phyloP scores from a whole-genome alignment of 768 basidiomycete genomes.

The Trametes coccinea region DNA sequence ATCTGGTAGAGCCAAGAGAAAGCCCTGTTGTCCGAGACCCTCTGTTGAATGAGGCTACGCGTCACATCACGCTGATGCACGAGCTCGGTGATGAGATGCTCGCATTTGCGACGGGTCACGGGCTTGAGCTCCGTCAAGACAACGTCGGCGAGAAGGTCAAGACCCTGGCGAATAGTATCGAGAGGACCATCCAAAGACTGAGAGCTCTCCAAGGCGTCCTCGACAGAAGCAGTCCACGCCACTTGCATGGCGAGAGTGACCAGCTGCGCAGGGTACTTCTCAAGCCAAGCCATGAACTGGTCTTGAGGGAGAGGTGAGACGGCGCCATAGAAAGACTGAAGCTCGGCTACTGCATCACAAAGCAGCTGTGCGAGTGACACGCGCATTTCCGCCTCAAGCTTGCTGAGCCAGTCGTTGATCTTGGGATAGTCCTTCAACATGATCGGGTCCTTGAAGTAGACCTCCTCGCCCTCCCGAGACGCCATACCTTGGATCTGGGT shows the following conservation, averaged over 20 bases:
- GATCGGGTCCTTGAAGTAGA: constrained; percentile 80
- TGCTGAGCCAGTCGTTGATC: constrained; percentile 98
- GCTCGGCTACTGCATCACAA: constrained; percentile 74
- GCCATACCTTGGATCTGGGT: constrained; percentile 92
- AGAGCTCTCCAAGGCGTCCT: constrained; percentile 59
- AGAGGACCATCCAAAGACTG: constrained; percentile 64
- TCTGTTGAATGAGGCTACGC: constrained; percentile 70
- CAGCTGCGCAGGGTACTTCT: constrained; percentile 92
- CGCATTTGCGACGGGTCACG: constrained; percentile 96
- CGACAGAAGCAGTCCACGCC: constrained; percentile 89
- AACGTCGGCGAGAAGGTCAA: constrained; percentile 96
- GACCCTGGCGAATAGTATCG: constrained; percentile 72
- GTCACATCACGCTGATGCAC: constrained; percentile 98
- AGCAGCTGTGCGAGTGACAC: constrained; percentile 83
- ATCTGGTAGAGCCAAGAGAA: constrained; percentile 98
- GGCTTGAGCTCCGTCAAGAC: constrained; percentile 87
- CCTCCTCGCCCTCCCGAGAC: constrained; percentile 94
- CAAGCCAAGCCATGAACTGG: constrained; percentile 86
- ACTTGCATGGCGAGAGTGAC: constrained; percentile 96
- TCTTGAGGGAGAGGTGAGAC: constrained; percentile 59
- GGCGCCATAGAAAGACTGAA: constrained; percentile 78
- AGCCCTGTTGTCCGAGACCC: constrained; percentile 60
- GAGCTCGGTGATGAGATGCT: constrained; percentile 97
- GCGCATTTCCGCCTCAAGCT: constrained; percentile 91
- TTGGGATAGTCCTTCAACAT: constrained; percentile 90